Evolutionary conservation across 2,329 filamentous ascomycete species (phyloP).

Genomic region (Penicillium sp.): DNA sequence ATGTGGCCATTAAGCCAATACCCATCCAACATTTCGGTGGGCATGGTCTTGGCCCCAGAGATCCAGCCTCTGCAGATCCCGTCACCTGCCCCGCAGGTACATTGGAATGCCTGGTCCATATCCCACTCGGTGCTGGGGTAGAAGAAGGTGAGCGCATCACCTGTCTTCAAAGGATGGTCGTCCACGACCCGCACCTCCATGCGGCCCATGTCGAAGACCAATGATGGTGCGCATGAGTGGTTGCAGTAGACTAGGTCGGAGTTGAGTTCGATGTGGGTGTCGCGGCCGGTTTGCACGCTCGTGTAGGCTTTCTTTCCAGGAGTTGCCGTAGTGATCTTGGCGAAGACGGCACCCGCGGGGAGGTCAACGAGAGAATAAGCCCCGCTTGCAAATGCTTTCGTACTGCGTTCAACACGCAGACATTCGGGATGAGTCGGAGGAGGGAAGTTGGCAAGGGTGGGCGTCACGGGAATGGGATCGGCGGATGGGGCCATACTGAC

Average conservation of each 20-base stretch:
- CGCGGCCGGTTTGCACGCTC: slow-evolving; percentile 51
- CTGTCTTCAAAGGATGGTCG: slow-evolving; percentile 38
- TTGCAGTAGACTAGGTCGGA: slow-evolving; percentile 58
- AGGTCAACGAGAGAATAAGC: slow-evolving; percentile 51
- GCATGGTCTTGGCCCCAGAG: slow-evolving; percentile 41
- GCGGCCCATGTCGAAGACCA: slow-evolving; percentile 53
- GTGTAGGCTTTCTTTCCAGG: slow-evolving; percentile 49
- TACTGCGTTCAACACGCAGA: slow-evolving; percentile 30
- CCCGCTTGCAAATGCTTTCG: slow-evolving; percentile 37
- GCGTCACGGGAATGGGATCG: slow-evolving; percentile 16
- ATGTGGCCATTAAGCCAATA: slow-evolving; percentile 49
- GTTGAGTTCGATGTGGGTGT: slow-evolving; percentile 56
- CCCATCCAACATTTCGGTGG: slow-evolving; percentile 29
- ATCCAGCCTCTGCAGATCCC: slow-evolving; percentile 40
- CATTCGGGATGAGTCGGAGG: slow-evolving; percentile 30
- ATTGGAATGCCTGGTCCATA: slow-evolving; percentile 49
- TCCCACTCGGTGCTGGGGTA: slow-evolving; percentile 52
- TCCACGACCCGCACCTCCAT: slow-evolving; percentile 43
- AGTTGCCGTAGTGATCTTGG: slow-evolving; percentile 47
- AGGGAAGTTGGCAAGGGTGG: slow-evolving; percentile 7
- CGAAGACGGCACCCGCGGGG: slow-evolving; percentile 51
- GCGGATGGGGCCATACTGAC: slow-evolving; percentile 23
- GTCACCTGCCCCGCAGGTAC: slow-evolving; percentile 40
- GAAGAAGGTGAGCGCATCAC: slow-evolving; percentile 49
- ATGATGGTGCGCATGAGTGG: slow-evolving; percentile 53